Evolutionary conservation across 768 basidiomycete genomes (phyloP).

Genomic region (Mycena maculata): DNA sequence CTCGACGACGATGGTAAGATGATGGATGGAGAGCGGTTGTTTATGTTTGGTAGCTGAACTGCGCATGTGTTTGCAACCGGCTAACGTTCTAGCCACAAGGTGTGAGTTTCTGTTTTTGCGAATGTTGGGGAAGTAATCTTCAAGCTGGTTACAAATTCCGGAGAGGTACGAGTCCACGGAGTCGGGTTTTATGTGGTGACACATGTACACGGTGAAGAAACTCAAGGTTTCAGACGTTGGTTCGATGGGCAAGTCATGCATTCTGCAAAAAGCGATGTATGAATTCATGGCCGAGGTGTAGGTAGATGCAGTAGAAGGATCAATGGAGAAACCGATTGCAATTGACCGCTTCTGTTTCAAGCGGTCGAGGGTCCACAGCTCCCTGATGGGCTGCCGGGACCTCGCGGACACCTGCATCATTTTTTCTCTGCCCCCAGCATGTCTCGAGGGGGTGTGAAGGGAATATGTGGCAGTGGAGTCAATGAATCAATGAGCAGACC

Average conservation of each 20-base stretch:
- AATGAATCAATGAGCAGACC: conserved; percentile 8
- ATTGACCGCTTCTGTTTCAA: conserved; percentile 43
- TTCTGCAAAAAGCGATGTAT: conserved; percentile 43
- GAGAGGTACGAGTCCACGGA: conserved; percentile 53
- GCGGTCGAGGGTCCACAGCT: conserved; percentile 49
- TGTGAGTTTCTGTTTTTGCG: conserved; percentile 32
- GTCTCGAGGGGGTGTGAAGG: conserved; percentile 41
- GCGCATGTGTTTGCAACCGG: conserved; percentile 43
- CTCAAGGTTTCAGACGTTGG: conserved; percentile 50
- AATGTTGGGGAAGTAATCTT: conserved; percentile 48
- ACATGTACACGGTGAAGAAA: conserved; percentile 52
- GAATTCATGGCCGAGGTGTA: conserved; percentile 50
- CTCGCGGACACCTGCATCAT: conserved; percentile 30
- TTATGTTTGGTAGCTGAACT: conserved; percentile 41
- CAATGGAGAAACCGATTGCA: conserved; percentile 40
- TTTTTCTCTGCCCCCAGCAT: conserved; percentile 43
- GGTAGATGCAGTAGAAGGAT: conserved; percentile 27
- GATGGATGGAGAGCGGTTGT: conserved; percentile 35
- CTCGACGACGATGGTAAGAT: conserved; percentile 28
- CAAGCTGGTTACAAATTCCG: conserved; percentile 52
- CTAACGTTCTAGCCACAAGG: conserved; percentile 44
- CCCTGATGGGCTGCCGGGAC: conserved; percentile 46
- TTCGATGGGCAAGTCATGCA: conserved; percentile 43
- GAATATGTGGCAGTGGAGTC: background rate
- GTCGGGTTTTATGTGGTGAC: conserved; percentile 47